These are phyloP conservation scores for Hydnomerulius pinastri DNA, from an alignment of 768 basidiomycete genomes.

Conservation along the genomic window DNA sequence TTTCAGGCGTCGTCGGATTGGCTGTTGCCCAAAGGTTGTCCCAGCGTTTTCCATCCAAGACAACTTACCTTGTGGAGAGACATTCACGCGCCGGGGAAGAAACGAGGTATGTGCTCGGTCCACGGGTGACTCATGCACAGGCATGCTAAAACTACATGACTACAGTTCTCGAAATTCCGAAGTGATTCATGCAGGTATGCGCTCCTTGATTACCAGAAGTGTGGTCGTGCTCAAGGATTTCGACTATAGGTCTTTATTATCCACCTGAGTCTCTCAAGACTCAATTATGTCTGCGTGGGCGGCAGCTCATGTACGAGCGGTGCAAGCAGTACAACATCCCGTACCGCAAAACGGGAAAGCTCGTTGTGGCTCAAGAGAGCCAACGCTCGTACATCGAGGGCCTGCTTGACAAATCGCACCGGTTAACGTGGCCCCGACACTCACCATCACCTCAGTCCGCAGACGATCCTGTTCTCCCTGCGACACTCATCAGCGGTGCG, in stretches of 20 bases:
- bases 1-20: constrained; percentile 79
- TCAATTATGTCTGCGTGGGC: constrained; percentile 80
- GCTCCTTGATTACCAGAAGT: neutral
- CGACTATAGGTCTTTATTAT: constrained; percentile 73
- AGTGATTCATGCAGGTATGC: constrained; percentile 85
- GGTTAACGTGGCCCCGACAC: constrained; percentile 52
- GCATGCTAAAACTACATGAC: neutral
- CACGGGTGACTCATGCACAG: neutral
- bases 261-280: constrained; percentile 84
- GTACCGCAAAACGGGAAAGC: constrained; percentile 78
- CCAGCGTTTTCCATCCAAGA: constrained; percentile 60
- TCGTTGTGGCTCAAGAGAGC: constrained; percentile 75
- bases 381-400: constrained; percentile 72
- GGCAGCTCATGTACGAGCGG: constrained; percentile 78
- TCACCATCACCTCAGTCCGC: constrained; percentile 27
- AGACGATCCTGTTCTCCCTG: constrained; percentile 51
- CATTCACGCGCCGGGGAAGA: constrained; percentile 79
- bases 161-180: constrained; percentile 89
- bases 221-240: neutral
- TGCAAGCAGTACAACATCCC: constrained; percentile 67
- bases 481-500: constrained; percentile 65
- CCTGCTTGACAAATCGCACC: constrained; percentile 63
- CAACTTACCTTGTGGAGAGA: constrained; percentile 82
- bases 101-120: constrained; percentile 58
- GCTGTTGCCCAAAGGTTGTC: constrained; percentile 80